Conservation (phyloP, 2,329 filamentous ascomycete species). For the Cladosporium sp. region DNA sequence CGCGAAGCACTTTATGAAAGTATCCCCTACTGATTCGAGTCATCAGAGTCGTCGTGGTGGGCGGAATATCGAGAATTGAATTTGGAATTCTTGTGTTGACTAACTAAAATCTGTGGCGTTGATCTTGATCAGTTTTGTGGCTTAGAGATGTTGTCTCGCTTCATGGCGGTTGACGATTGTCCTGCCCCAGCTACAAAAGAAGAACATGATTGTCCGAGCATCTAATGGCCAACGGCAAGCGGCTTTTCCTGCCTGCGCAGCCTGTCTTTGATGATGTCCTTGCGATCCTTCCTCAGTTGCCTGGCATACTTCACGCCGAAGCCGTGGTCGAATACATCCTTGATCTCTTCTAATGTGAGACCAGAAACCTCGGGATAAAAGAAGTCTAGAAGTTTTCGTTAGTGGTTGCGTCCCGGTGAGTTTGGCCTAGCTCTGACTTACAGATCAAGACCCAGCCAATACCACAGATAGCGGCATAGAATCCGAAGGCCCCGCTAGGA, state of each 20-base stretch:
- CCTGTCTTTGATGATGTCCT: slow-evolving; percentile 18
- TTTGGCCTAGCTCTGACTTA: neutral
- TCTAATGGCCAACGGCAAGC: slow-evolving; percentile 10
- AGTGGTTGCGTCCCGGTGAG: slow-evolving; percentile 9
- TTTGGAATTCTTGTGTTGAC: too few species aligned
- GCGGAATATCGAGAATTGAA: too few species aligned
- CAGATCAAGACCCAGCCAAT: slow-evolving; percentile 36
- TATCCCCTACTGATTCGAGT: too few species aligned
- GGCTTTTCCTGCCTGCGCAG: slow-evolving; percentile 10
- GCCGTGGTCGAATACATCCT: slow-evolving; percentile 33
- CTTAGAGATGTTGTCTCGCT: too few species aligned
- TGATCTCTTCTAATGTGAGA: slow-evolving; percentile 35
- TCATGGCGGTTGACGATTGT: too few species aligned
- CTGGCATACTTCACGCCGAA: slow-evolving; percentile 34
- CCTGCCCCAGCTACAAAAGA: too few species aligned
- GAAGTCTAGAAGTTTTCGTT: slow-evolving; percentile 16
- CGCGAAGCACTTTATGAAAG: too few species aligned
- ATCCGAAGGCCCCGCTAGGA: slow-evolving; percentile 36
- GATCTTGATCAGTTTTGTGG: too few species aligned
- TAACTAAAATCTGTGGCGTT: too few species aligned
- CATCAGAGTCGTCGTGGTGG: too few species aligned
- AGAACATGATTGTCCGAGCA: too few species aligned
- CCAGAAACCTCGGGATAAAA: slow-evolving; percentile 39
- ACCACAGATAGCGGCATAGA: slow-evolving; percentile 39
- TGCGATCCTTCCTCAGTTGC: slow-evolving; percentile 33